Conservation (phyloP, 306 rosid species). For the Cotoneaster glaucophyllus region DNA sequence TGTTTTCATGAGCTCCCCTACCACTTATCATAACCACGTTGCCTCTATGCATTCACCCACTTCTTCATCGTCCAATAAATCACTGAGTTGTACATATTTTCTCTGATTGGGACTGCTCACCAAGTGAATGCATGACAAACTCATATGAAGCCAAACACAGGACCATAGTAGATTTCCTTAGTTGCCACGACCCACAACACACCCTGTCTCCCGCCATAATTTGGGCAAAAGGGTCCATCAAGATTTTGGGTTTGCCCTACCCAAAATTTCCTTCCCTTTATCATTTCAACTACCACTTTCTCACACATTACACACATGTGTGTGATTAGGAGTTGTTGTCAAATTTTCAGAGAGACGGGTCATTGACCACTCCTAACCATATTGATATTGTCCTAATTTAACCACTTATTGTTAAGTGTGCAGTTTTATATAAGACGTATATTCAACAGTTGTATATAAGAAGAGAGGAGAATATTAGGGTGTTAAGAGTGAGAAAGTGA, state of each 20-base stretch:
- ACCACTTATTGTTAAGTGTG: too few relatives aligned
- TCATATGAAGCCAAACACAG: constrained; percentile 3
- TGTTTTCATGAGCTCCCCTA: background rate
- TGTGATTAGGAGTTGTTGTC: too few relatives aligned
- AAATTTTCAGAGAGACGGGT: too few relatives aligned
- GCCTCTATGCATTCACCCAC: background rate
- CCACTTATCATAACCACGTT: background rate
- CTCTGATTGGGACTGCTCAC: background rate
- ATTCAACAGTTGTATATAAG: too few relatives aligned
- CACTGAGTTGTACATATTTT: background rate
- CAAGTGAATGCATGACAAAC: background rate
- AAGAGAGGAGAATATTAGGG: too few relatives aligned
- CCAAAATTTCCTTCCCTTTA: background rate
- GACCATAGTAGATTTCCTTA: background rate
- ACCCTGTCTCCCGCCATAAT: constrained; percentile 12
- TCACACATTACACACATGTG: background rate
- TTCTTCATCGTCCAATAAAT: background rate
- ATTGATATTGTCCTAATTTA: too few relatives aligned
- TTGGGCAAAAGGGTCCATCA: constrained; percentile 10
- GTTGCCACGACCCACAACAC: constrained; percentile 15
- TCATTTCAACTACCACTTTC: background rate
- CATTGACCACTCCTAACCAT: too few relatives aligned
- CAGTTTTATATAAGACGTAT: too few relatives aligned
- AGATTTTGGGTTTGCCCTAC: constrained; percentile 18
- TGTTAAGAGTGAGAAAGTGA: too few relatives aligned